phyloP scores from a whole-genome alignment of 1,139 yeast genomes.

The Zygosaccharomyces pseudobailii region DNA sequence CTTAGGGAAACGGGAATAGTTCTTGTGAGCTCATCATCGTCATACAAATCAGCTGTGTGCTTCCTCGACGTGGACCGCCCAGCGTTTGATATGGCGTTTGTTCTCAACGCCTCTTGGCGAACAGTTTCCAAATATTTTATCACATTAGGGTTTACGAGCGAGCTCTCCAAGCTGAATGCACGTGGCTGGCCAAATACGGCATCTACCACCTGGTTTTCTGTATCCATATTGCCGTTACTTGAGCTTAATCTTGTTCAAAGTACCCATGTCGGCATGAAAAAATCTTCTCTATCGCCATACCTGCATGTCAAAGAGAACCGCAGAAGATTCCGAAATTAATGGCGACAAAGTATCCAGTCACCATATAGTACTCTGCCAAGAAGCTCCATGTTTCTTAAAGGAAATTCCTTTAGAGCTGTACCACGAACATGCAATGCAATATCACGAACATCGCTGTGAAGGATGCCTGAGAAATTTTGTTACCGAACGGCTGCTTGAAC shows the following conservation, averaged over 20 bases:
- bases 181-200: conserved; percentile 30
- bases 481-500: conserved; percentile 36
- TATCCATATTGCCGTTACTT: conserved; percentile 1
- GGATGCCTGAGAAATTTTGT: conserved; percentile 45
- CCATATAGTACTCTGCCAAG: conserved; percentile 14
- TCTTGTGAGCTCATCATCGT: conserved; percentile 18
- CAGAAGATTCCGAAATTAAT: background rate
- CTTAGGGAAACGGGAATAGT: background rate
- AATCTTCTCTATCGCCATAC: background rate
- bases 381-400: conserved; percentile 17
- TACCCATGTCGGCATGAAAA: background rate
- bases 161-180: conserved; percentile 26
- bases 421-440: conserved; percentile 14
- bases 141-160: conserved; percentile 26
- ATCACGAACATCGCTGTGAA: conserved; percentile 36
- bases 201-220: conserved; percentile 16
- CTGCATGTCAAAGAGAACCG: background rate
- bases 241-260: background rate
- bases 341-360: background rate
- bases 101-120: conserved; percentile 28
- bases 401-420: conserved; percentile 15
- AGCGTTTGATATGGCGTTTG: conserved; percentile 16
- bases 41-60: conserved; percentile 22
- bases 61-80: conserved; percentile 1
- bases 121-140: conserved; percentile 24